Evolutionary conservation across 225 moss, liverwort and hornwort species (phyloP), one percentile per base, ranked within the genome.

Genomic region (Anthoceros angustus): DNA sequence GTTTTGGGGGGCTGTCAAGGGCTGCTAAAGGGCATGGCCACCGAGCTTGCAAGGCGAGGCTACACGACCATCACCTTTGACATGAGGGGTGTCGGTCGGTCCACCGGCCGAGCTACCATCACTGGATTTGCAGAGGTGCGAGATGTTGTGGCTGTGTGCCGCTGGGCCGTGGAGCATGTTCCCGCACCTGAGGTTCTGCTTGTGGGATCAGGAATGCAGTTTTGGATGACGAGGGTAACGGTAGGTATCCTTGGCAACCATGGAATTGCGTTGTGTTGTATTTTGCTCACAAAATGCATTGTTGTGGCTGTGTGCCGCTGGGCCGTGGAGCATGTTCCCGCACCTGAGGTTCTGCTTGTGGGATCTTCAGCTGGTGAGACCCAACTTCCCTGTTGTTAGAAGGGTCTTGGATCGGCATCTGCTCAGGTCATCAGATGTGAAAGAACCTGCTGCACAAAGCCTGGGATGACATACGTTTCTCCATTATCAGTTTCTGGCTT

Each of bases 1-100:
- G 80, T 90, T 64, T 70, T 95, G 67, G 91, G 91, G 21, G 95
- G 95, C 8, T 83, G 80, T 75, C 95, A 95, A 70, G 91, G 85
- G 63, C 80, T 95, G 12, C 62, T 95, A 61, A 81, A 83, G 42
- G 88, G 91, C 41, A 83, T 95, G 86, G 91, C 88, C 9, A 73
- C 75, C 62, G 76, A 80, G 14, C 74, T 95, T 40, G 79, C 91
- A 21, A 66, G 70, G 49, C 80, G 73, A 46, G 91, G 95, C 25
- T 95, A 72, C 79, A 43, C 72, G 25, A 73, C 78, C 21, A 76
- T 95, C 65, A 95, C 95, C 0, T 95, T 95, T 70, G 95, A 95
- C 73, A 80, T 88, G 80, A 79, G 95, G 10, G 95, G 95, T 11
- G 86, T 80, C 7, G 95, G 91, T 4, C 71, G 74, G 5, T 95